Evolutionary conservation across 2,329 filamentous ascomycete species (phyloP).

Genomic region (Spiromastix sp.): DNA sequence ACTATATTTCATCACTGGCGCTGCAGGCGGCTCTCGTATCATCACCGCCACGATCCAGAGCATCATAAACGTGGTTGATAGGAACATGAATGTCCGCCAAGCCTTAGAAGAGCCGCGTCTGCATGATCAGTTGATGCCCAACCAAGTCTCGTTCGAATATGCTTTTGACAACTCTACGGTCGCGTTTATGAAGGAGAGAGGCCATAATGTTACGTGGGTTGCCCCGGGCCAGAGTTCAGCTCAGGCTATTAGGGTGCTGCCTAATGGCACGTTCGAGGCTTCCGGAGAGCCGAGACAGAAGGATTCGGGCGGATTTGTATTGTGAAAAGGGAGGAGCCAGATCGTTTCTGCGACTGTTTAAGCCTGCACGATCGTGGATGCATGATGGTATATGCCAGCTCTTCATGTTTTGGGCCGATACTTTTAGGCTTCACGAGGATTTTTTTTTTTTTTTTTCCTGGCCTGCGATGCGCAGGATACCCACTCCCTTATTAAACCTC

Average conservation of each 20-base stretch:
- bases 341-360: background rate
- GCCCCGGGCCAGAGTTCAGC: slow-evolving; percentile 54
- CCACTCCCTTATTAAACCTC: too few relatives aligned
- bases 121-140: slow-evolving; percentile 74
- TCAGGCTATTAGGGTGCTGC: slow-evolving; percentile 54
- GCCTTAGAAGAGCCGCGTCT: slow-evolving; percentile 59
- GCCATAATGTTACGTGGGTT: slow-evolving; percentile 65
- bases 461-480: too few relatives aligned
- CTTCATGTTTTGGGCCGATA: too few relatives aligned
- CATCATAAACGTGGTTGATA: slow-evolving; percentile 62
- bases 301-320: slow-evolving; percentile 56
- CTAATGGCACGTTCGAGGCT: slow-evolving; percentile 64
- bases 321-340: slow-evolving; percentile 25
- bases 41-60: slow-evolving; percentile 69
- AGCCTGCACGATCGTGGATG: too few relatives aligned
- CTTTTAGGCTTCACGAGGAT: too few relatives aligned
- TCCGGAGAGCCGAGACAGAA: slow-evolving; percentile 65
- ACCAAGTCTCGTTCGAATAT: slow-evolving; percentile 57
- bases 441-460: too few relatives aligned
- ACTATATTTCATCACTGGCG: slow-evolving; percentile 60
- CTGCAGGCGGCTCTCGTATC: slow-evolving; percentile 74
- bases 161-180: slow-evolving; percentile 55
- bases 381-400: too few relatives aligned
- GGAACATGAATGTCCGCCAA: slow-evolving; percentile 47
- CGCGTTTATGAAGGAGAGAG: slow-evolving; percentile 50